A percentile compares a stretch with the other conserved stretches of the same genome.
Conservation (phyloP, 1,284 basidiomycete species). For the Xanthoconium separans region DNA sequence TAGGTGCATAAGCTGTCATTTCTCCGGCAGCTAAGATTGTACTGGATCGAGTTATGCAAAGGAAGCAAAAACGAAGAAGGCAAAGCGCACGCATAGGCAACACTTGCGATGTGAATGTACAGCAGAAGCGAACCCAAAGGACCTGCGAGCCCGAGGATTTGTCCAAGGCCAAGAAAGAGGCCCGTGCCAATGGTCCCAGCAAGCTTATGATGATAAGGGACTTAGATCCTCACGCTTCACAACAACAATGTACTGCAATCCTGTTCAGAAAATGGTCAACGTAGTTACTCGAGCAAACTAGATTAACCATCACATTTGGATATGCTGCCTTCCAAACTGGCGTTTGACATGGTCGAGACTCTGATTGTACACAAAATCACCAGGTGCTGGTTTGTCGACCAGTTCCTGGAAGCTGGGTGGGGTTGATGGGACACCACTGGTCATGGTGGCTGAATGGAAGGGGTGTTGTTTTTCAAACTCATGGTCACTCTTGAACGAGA, state of each 20-base stretch:
- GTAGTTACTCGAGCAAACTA: too few relatives aligned
- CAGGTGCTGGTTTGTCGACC: neutral
- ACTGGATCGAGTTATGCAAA: slow-evolving; percentile 27
- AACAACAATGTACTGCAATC: slow-evolving; percentile 50
- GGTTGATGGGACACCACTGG: too few relatives aligned
- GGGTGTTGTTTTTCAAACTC: too few relatives aligned
- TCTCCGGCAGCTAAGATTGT: slow-evolving; percentile 66
- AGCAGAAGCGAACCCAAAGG: slow-evolving; percentile 63
- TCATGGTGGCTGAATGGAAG: too few relatives aligned
- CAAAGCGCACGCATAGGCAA: slow-evolving; percentile 55
- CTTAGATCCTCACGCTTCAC: neutral
- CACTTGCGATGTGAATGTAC: slow-evolving; percentile 58
- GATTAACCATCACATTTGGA: slow-evolving; percentile 25
- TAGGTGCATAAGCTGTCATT: slow-evolving; percentile 69
- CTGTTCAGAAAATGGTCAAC: slow-evolving; percentile 30
- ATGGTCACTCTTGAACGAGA: too few relatives aligned
- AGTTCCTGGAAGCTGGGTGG: neutral
- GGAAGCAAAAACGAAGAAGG: neutral
- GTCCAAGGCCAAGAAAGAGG: slow-evolving; percentile 79
- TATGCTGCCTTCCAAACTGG: slow-evolving; percentile 23
- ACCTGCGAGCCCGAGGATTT: slow-evolving; percentile 52
- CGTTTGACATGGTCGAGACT: slow-evolving; percentile 26
- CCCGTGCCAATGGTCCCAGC: slow-evolving; percentile 77
- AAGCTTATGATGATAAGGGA: slow-evolving; percentile 41
- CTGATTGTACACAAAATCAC: slow-evolving; percentile 16